Evolutionary conservation across 148 eudicot genomes (phyloP).

Genomic region (Nepenthes mirabilis): DNA sequence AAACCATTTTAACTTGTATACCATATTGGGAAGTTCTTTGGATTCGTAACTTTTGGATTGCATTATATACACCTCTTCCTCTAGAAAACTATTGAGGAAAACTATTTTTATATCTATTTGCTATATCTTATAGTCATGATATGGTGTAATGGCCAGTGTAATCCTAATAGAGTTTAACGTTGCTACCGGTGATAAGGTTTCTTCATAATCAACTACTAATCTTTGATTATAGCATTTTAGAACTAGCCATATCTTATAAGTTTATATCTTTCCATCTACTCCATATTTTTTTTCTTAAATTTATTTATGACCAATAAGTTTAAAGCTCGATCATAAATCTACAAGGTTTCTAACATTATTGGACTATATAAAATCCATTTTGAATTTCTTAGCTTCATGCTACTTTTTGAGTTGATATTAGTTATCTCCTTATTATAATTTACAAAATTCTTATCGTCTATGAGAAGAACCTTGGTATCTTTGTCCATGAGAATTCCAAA

Average conservation of each 20-base stretch:
- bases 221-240: background rate
- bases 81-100: background rate
- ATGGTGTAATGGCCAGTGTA: background rate
- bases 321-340: too few relatives aligned
- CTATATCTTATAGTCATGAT: background rate
- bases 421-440: too few relatives aligned
- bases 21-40: too few relatives aligned
- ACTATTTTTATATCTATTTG: slow-evolving; percentile 2
- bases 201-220: background rate
- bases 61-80: background rate
- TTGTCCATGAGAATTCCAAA: too few relatives aligned
- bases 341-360: too few relatives aligned
- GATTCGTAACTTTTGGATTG: background rate
- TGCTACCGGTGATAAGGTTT: background rate
- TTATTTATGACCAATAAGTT: background rate
- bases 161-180: background rate
- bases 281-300: background rate
- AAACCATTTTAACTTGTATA: background rate
- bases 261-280: background rate
- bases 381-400: too few relatives aligned
- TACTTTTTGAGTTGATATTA: too few relatives aligned
- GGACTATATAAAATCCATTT: too few relatives aligned
- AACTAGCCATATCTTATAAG: background rate
- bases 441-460: too few relatives aligned
- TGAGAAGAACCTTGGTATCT: too few relatives aligned